These are phyloP conservation scores for Leccinum aurantiacum DNA, from an alignment of 768 basidiomycete genomes.

Conservation along the genomic window DNA sequence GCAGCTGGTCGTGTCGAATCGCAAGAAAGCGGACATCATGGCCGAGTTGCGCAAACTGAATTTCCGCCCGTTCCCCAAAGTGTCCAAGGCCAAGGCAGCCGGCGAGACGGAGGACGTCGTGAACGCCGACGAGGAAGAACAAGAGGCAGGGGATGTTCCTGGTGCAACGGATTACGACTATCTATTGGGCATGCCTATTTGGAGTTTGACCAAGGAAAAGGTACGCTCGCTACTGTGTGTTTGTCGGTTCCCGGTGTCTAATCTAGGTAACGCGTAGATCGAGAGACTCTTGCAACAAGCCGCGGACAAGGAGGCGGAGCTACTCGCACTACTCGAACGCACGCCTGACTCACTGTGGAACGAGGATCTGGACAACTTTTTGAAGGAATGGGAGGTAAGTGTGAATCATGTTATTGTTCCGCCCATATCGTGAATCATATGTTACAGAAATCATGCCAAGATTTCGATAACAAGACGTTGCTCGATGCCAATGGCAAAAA, in stretches of 20 bases:
- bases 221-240: constrained; percentile 35
- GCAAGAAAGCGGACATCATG: constrained; percentile 87
- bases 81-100: constrained; percentile 59
- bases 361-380: constrained; percentile 79
- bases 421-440: constrained; percentile 5
- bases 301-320: constrained; percentile 77
- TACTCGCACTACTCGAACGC: constrained; percentile 73
- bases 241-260: not conserved
- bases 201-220: constrained; percentile 92
- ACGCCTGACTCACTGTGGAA: constrained; percentile 88
- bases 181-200: constrained; percentile 92
- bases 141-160: constrained; percentile 42
- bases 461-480: constrained; percentile 44
- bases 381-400: constrained; percentile 82
- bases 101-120: constrained; percentile 63
- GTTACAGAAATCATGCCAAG: constrained; percentile 39
- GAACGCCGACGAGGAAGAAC: constrained; percentile 49
- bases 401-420: not conserved
- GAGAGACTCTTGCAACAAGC: constrained; percentile 80
- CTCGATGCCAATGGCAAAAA: constrained; percentile 52
- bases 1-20: constrained; percentile 77
- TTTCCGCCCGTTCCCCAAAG: constrained; percentile 93
- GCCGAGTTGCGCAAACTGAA: constrained; percentile 76
- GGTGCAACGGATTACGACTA: constrained; percentile 82
- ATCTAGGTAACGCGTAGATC: constrained; percentile 50